Conservation (phyloP, 2,329 filamentous ascomycete species). For the Monosporascus ibericus region DNA sequence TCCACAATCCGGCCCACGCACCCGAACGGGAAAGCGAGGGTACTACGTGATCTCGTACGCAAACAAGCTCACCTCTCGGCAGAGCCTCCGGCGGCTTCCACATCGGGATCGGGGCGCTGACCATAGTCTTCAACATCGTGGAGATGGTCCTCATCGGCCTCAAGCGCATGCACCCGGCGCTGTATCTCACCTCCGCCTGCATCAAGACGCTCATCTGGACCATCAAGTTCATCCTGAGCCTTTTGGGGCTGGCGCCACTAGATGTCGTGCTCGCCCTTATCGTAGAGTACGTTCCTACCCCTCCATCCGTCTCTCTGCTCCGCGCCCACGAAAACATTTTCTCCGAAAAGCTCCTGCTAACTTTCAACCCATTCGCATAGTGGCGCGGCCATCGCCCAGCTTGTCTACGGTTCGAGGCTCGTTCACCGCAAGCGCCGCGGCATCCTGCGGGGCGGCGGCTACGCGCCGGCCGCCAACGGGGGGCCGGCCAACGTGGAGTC, state of each 20-base stretch:
- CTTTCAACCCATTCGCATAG: constrained; percentile 3
- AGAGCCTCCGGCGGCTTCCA: constrained; percentile 14
- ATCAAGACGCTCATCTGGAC: constrained; percentile 17
- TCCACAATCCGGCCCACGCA: not conserved
- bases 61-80: not conserved
- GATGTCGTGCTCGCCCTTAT: constrained; percentile 8
- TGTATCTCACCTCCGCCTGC: constrained; percentile 17
- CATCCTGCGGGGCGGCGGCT: constrained; percentile 13
- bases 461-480: constrained; percentile 9
- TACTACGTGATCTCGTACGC: too few species aligned
- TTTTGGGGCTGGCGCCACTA: constrained; percentile 6
- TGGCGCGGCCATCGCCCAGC: constrained; percentile 13
- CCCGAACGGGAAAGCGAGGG: not conserved
- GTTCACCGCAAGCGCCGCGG: constrained; percentile 18
- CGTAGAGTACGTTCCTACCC: constrained; percentile 8
- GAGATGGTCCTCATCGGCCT: constrained; percentile 18
- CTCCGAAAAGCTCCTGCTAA: not conserved
- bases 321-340: not conserved
- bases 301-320: not conserved
- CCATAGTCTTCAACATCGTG: constrained; percentile 16
- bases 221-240: constrained; percentile 13
- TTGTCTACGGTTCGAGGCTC: constrained; percentile 16
- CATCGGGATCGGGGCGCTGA: constrained; percentile 13
- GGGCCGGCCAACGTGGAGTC: constrained; percentile 3
- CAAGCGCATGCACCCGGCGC: constrained; percentile 15